Conservation (phyloP, 306 rosid genomes). For the Castanospermum australe region DNA sequence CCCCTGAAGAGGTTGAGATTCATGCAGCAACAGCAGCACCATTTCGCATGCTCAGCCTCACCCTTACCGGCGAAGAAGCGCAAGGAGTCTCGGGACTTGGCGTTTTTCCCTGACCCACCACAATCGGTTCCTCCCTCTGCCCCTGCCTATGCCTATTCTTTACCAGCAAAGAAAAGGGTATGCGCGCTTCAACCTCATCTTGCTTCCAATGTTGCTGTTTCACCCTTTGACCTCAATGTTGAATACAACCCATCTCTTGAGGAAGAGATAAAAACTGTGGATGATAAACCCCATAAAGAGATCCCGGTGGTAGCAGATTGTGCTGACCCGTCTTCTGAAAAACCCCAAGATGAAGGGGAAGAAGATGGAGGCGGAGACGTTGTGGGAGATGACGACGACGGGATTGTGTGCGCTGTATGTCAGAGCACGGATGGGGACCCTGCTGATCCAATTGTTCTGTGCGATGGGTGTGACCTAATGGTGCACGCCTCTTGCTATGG, state of each 20-base stretch:
- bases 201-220: background rate
- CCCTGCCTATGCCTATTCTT: constrained; percentile 31
- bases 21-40: constrained; percentile 47
- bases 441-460: constrained; percentile 75
- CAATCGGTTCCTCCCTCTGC: background rate
- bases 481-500: constrained; percentile 92
- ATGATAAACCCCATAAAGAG: background rate
- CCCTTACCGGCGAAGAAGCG: constrained; percentile 76
- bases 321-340: background rate
- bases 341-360: background rate
- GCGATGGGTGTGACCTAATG: constrained; percentile 88
- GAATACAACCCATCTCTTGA: constrained; percentile 41
- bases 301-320: too few relatives aligned
- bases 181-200: constrained; percentile 53
- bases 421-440: constrained; percentile 85
- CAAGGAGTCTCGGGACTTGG: constrained; percentile 48
- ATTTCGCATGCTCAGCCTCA: too few relatives aligned
- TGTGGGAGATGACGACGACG: constrained; percentile 32
- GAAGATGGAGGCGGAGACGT: background rate
- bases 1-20: constrained; percentile 66
- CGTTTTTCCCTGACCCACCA: background rate
- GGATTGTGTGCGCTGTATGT: constrained; percentile 66
- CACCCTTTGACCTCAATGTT: constrained; percentile 56
- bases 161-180: constrained; percentile 83
- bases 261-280: background rate